Evolutionary conservation across 2,329 filamentous ascomycete species (phyloP).

Genomic region (Ophiocordyceps australis): DNA sequence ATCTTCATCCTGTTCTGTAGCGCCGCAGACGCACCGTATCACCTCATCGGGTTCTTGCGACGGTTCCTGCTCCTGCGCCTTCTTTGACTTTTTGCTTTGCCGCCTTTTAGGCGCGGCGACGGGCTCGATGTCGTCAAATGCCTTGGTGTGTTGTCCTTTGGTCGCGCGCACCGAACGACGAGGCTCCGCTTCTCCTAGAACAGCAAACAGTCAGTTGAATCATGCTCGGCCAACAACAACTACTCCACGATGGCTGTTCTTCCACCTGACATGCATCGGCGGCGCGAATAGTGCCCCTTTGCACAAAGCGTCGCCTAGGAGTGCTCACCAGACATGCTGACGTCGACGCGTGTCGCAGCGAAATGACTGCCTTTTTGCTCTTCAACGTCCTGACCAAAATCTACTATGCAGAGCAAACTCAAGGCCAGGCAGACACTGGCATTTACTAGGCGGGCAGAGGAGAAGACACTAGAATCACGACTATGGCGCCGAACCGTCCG

Average conservation of each 20-base stretch:
- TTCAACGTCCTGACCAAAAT: slow-evolving; percentile 11
- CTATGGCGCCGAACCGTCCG: slow-evolving; percentile 9
- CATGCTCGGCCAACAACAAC: no score
- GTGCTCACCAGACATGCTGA: slow-evolving; percentile 17
- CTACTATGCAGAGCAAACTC: slow-evolving; percentile 4
- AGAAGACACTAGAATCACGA: slow-evolving; percentile 15
- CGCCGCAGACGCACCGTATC: slow-evolving; percentile 87
- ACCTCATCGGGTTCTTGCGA: slow-evolving; percentile 47
- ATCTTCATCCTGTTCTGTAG: slow-evolving; percentile 70
- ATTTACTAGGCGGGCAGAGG: slow-evolving; percentile 14
- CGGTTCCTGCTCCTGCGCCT: slow-evolving; percentile 41
- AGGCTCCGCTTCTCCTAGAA: slow-evolving; percentile 45
- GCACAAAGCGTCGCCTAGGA: no score
- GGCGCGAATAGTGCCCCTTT: no score
- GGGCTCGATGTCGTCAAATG: slow-evolving; percentile 57
- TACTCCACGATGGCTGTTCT: no score
- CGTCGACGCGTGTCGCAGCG: slow-evolving; percentile 1
- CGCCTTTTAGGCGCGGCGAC: slow-evolving; percentile 34
- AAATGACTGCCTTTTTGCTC: slow-evolving; percentile 5
- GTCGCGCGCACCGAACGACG: slow-evolving; percentile 90
- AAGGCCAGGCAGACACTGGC: slow-evolving; percentile 9
- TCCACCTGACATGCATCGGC: no score
- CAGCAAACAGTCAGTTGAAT: slow-evolving; percentile 3
- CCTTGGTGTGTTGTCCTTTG: slow-evolving; percentile 88
- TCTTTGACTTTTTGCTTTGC: slow-evolving; percentile 31